A percentile compares a stretch with the other conserved stretches of the same genome.
phyloP scores from a whole-genome alignment of 2,329 filamentous ascomycete genomes.

The Colletotrichum sp. region DNA sequence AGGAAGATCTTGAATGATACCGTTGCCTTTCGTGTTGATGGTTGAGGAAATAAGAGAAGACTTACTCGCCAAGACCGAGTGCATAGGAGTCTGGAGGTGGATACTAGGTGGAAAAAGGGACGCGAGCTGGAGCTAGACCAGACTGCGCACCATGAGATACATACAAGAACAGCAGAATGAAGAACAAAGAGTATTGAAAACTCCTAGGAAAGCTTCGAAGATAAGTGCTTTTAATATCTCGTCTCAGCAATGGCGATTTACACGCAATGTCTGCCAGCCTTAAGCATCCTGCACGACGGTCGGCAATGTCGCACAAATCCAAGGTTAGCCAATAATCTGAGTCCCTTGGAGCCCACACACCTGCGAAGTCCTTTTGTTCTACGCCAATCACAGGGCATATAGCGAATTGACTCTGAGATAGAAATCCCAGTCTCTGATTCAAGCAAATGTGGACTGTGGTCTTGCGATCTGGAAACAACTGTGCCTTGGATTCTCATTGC shows the following conservation, averaged over 20 bases:
- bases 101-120: too few species aligned
- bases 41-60: too few species aligned
- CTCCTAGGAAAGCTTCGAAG: neutral
- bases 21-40: too few species aligned
- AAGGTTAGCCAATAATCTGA: neutral
- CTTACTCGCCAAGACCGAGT: too few species aligned
- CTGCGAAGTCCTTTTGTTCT: neutral
- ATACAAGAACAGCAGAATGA: too few species aligned
- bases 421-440: neutral
- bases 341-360: neutral
- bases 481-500: neutral
- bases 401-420: neutral
- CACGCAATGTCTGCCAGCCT: neutral
- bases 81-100: too few species aligned
- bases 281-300: neutral
- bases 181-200: neutral
- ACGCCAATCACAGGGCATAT: neutral
- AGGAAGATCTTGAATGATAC: accelerated
- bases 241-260: neutral
- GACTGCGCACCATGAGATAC: too few species aligned
- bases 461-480: neutral
- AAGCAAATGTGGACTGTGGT: neutral
- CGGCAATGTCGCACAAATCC: neutral
- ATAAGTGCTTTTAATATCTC: neutral
- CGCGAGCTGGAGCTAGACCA: too few species aligned